Percentiles rank a stretch among this genome's conserved stretches.
Evolutionary conservation across 2,329 filamentous ascomycete genomes (phyloP).

Genomic region (Penicillium sp.): DNA sequence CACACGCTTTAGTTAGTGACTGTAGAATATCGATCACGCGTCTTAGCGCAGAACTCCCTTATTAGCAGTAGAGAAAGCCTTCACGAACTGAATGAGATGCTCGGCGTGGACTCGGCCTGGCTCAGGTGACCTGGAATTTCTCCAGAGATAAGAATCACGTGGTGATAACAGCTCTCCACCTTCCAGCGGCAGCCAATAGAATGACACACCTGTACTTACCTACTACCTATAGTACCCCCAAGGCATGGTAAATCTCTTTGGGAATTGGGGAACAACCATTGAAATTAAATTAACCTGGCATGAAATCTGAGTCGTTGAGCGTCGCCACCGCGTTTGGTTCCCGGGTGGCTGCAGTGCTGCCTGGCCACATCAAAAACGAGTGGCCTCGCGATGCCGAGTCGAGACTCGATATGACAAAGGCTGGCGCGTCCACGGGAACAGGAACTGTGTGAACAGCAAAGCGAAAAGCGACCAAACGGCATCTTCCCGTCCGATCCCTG

Average conservation of each 20-base stretch:
- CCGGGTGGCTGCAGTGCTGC: background rate
- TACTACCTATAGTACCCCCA: no score
- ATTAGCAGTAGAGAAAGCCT: background rate
- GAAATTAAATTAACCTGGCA: background rate
- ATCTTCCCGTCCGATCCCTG: constrained; percentile 7
- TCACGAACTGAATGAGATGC: background rate
- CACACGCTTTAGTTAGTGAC: background rate
- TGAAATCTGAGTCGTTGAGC: background rate
- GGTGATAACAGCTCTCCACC: no score
- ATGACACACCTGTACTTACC: no score
- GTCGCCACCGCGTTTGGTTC: background rate
- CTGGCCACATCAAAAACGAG: background rate
- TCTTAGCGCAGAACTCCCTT: background rate
- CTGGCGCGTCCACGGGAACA: background rate
- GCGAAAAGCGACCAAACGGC: background rate
- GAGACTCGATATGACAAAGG: background rate
- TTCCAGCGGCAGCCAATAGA: no score
- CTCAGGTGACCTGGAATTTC: no score
- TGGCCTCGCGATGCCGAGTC: background rate
- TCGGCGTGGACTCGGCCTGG: constrained; percentile 1
- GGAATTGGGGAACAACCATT: background rate
- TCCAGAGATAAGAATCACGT: constrained; percentile 25
- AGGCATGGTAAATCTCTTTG: background rate
- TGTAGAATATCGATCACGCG: background rate
- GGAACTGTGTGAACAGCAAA: background rate